A percentile compares a stretch with the other conserved stretches of the same genome.
phyloP scores from a whole-genome alignment of 768 basidiomycete species.

The Coprinopsis strossmayeri region DNA sequence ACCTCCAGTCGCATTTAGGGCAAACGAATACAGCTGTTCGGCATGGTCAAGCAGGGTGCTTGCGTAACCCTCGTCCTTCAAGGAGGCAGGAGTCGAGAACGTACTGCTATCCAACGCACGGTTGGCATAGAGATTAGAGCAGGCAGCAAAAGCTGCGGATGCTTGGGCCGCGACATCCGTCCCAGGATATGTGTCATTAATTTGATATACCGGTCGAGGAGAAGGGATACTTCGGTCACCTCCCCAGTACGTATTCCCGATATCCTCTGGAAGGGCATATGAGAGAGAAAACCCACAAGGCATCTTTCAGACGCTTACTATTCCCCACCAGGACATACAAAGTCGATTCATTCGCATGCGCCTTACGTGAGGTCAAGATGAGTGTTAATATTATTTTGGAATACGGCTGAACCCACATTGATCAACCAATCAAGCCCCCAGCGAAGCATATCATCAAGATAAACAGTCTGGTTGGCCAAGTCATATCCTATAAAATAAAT shows the following conservation, averaged over 20 bases:
- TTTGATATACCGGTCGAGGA: conserved; percentile 69
- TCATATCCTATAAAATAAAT: conserved; percentile 57
- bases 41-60: conserved; percentile 67
- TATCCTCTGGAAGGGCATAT: conserved; percentile 30
- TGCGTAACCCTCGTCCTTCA: conserved; percentile 71
- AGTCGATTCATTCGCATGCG: conserved; percentile 66
- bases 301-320: conserved; percentile 29
- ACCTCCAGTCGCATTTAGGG: conserved; percentile 58
- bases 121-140: conserved; percentile 73
- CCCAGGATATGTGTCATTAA: conserved; percentile 77
- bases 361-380: conserved; percentile 33
- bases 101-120: conserved; percentile 43
- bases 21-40: conserved; percentile 66
- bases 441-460: conserved; percentile 86
- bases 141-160: conserved; percentile 83
- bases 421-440: conserved; percentile 94
- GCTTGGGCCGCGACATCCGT: conserved; percentile 85
- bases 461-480: conserved; percentile 77
- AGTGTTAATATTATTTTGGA: neutral
- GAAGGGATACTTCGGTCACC: conserved; percentile 73
- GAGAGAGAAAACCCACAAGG: conserved; percentile 4
- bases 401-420: conserved; percentile 42
- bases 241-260: conserved; percentile 85
- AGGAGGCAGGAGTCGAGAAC: conserved; percentile 53
- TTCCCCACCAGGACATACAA: conserved; percentile 76